Evolutionary conservation across 352 stramenopile genomes (phyloP).

Genomic region (Pythium phragmitis): DNA sequence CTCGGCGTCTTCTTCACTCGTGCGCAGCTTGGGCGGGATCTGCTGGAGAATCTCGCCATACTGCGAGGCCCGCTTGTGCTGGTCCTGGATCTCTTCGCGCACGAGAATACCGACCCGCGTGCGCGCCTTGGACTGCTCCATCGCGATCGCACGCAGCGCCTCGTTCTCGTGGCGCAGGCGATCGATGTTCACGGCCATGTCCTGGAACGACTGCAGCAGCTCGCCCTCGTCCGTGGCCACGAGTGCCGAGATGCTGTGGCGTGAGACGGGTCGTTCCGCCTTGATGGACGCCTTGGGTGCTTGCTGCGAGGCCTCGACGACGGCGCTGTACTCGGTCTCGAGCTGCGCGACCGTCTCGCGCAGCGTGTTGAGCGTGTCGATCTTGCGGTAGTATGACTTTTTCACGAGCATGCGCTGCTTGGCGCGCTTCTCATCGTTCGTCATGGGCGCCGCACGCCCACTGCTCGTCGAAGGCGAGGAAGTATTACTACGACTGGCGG

Average conservation of each 20-base stretch:
- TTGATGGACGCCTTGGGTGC: background rate
- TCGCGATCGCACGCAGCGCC: conserved; percentile 38
- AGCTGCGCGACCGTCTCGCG: conserved; percentile 46
- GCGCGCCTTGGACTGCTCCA: conserved; percentile 57
- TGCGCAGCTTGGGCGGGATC: conserved; percentile 12
- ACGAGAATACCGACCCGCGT: conserved; percentile 59
- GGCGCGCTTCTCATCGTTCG: conserved; percentile 56
- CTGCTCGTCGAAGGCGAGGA: background rate
- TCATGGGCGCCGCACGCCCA: conserved; percentile 25
- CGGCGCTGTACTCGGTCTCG: conserved; percentile 47
- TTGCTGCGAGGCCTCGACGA: conserved; percentile 20
- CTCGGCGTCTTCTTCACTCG: conserved; percentile 9
- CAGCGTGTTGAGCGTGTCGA: conserved; percentile 63
- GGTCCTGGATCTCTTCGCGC: conserved; percentile 54
- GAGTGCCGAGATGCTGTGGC: conserved; percentile 24
- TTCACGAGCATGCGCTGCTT: conserved; percentile 74
- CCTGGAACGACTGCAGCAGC: conserved; percentile 47
- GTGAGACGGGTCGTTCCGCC: conserved; percentile 3
- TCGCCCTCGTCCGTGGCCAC: conserved; percentile 31
- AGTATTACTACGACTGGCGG: too few species aligned
- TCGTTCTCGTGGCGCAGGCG: conserved; percentile 61
- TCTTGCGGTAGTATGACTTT: conserved; percentile 74
- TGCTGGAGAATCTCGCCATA: conserved; percentile 22
- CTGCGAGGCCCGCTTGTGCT: conserved; percentile 10
- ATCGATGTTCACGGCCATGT: conserved; percentile 54